phyloP scores from a whole-genome alignment of 2,329 filamentous ascomycete genomes.

The Tolypocladium pustulatum region DNA sequence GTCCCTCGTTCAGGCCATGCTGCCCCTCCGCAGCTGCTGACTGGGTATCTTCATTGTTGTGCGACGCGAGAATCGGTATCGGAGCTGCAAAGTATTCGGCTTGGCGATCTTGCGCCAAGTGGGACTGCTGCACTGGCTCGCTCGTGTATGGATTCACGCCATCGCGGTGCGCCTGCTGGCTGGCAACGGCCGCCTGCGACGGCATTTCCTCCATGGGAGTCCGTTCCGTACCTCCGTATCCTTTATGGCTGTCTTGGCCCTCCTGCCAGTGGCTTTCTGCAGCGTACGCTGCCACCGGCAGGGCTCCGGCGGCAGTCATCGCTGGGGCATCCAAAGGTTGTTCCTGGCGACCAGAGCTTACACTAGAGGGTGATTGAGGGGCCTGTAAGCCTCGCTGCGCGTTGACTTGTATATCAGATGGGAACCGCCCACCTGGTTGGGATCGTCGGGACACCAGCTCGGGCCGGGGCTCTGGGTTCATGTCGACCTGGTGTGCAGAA shows the following conservation, averaged over 20 bases:
- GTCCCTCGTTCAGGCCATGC: not conserved
- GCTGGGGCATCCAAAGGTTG: slow-evolving; percentile 41
- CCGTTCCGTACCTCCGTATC: slow-evolving; percentile 35
- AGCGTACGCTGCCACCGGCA: slow-evolving; percentile 28
- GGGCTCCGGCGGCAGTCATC: slow-evolving; percentile 45
- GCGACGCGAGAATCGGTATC: slow-evolving; percentile 8
- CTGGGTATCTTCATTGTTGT: slow-evolving; percentile 7
- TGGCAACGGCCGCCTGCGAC: slow-evolving; percentile 39
- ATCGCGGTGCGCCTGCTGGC: slow-evolving; percentile 39
- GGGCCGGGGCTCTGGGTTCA: slow-evolving; percentile 36
- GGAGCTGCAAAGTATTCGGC: slow-evolving; percentile 10
- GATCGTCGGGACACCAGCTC: slow-evolving; percentile 54
- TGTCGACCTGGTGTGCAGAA: slow-evolving; percentile 33
- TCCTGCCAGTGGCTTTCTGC: slow-evolving; percentile 19
- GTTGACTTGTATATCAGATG: slow-evolving; percentile 83
- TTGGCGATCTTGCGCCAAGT: slow-evolving; percentile 6
- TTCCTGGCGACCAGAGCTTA: slow-evolving; percentile 53
- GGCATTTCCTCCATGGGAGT: slow-evolving; percentile 37
- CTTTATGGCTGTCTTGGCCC: slow-evolving; percentile 14
- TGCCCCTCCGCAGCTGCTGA: not conserved
- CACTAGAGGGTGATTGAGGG: slow-evolving; percentile 70
- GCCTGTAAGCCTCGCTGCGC: slow-evolving; percentile 67
- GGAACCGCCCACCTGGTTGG: slow-evolving; percentile 91
- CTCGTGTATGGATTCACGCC: slow-evolving; percentile 48
- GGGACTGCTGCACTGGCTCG: slow-evolving; percentile 23